Evolutionary conservation across 495 filamentous ascomycete species (phyloP).

Genomic region (Halenospora varia): DNA sequence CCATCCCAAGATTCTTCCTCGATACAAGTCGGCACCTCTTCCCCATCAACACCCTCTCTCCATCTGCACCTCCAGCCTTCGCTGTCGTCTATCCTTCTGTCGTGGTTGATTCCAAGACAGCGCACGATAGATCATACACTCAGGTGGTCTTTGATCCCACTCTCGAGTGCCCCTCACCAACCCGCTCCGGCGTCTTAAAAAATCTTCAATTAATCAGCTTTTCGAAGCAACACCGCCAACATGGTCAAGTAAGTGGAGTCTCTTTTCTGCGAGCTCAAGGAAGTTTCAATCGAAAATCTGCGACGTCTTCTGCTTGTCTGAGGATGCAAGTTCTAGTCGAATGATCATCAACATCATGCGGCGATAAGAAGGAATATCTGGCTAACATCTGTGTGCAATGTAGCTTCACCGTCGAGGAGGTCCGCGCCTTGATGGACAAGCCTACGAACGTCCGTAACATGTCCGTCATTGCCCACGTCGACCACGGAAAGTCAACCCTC

Average conservation of each 20-base stretch:
- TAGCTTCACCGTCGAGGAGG: conserved; percentile 99
- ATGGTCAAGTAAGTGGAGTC: conserved; percentile 95
- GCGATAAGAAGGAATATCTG: conserved; percentile 8
- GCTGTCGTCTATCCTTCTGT: conserved; percentile 15
- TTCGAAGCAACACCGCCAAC: conserved; percentile 71
- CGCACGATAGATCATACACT: conserved; percentile 20
- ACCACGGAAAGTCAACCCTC: conserved; percentile 99
- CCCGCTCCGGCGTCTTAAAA: conserved; percentile 18
- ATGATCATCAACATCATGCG: conserved; percentile 1
- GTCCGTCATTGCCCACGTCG: conserved; percentile 99
- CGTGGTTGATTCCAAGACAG: conserved; percentile 14
- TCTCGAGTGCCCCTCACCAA: conserved; percentile 7
- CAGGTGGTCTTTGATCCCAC: conserved; percentile 10
- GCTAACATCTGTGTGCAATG: conserved; percentile 24
- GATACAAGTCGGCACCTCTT: neutral
- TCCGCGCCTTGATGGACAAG: conserved; percentile 96
- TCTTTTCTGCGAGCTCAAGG: conserved; percentile 6
- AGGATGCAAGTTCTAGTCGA: neutral
- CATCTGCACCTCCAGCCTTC: conserved; percentile 3
- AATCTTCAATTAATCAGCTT: conserved; percentile 30
- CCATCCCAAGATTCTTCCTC: neutral
- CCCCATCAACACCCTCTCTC: conserved; percentile 1
- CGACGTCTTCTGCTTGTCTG: neutral
- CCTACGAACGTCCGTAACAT: conserved; percentile 98
- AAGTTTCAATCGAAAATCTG: neutral